Evolutionary conservation across 805 yeast species (phyloP).

Genomic region (Pichia exigua): DNA sequence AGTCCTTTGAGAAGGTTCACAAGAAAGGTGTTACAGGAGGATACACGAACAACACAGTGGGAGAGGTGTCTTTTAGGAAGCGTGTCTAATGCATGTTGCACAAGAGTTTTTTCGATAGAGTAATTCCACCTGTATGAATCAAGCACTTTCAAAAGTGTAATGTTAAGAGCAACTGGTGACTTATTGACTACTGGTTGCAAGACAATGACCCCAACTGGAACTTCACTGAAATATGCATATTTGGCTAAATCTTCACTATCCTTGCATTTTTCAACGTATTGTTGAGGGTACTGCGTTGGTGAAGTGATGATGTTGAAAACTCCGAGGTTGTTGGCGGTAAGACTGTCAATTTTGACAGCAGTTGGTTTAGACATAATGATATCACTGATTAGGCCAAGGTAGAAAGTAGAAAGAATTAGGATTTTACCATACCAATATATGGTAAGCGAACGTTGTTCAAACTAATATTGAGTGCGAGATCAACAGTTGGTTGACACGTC

Average conservation of each 20-base stretch:
- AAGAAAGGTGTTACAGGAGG: neutral
- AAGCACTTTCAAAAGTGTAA: slow-evolving; percentile 36
- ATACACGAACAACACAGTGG: slow-evolving; percentile 29
- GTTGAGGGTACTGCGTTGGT: slow-evolving; percentile 44
- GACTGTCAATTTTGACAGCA: slow-evolving; percentile 44
- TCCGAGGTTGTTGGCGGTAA: slow-evolving; percentile 54
- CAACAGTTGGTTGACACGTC: neutral
- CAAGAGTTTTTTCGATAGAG: slow-evolving; percentile 55
- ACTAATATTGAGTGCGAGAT: neutral
- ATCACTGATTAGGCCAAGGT: neutral
- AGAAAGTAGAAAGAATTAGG: neutral
- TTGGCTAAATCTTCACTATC: slow-evolving; percentile 45
- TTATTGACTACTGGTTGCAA: slow-evolving; percentile 41
- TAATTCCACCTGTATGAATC: slow-evolving; percentile 46
- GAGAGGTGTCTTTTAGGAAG: slow-evolving; percentile 48
- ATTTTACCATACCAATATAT: no score
- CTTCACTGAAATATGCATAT: slow-evolving; percentile 56
- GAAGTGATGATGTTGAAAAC: slow-evolving; percentile 51
- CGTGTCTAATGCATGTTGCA: slow-evolving; percentile 48
- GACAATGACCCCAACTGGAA: slow-evolving; percentile 74
- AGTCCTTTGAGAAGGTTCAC: neutral
- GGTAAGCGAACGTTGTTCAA: neutral
- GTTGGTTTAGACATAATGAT: neutral
- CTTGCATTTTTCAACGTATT: slow-evolving; percentile 44
- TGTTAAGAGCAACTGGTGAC: slow-evolving; percentile 23